Evolutionary conservation across 176 grass and related monocot species (phyloP).

Genomic region (Pontederia crassipes): DNA sequence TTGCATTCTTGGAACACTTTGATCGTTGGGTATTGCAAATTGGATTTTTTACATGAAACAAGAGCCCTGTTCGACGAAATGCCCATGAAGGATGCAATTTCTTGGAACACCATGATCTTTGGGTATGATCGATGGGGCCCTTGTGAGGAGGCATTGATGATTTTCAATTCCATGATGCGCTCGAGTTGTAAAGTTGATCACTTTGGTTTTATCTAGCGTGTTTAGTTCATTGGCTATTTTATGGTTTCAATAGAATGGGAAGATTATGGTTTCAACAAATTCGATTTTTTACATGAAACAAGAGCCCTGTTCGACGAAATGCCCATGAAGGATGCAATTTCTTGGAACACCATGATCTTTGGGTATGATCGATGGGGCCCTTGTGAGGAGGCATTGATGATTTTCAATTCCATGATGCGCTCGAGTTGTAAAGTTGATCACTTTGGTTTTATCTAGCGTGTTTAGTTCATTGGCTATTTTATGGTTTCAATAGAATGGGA

Average conservation of each 20-base stretch:
- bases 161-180: slow-evolving; percentile 12
- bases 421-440: slow-evolving; percentile 10
- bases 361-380: slow-evolving; percentile 20
- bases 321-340: slow-evolving; percentile 14
- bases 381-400: slow-evolving; percentile 13
- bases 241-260: slow-evolving; percentile 15
- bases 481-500: too few relatives aligned
- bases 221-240: slow-evolving; percentile 22
- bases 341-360: slow-evolving; percentile 22
- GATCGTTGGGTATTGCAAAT: slow-evolving; percentile 12
- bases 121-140: slow-evolving; percentile 20
- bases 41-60: slow-evolving; percentile 16
- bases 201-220: slow-evolving; percentile 11
- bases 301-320: slow-evolving; percentile 16
- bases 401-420: slow-evolving; percentile 10
- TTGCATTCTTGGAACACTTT: slow-evolving; percentile 25
- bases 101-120: slow-evolving; percentile 22
- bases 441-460: too few relatives aligned
- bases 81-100: slow-evolving; percentile 14
- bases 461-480: too few relatives aligned
- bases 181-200: slow-evolving; percentile 10
- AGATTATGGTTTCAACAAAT: too few relatives aligned
- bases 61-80: slow-evolving; percentile 17
- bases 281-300: slow-evolving; percentile 12
- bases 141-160: slow-evolving; percentile 13